Percentiles rank a stretch among this genome's conserved stretches.
phyloP scores from a whole-genome alignment of 805 yeast genomes.

The Candida broadrunensis region DNA sequence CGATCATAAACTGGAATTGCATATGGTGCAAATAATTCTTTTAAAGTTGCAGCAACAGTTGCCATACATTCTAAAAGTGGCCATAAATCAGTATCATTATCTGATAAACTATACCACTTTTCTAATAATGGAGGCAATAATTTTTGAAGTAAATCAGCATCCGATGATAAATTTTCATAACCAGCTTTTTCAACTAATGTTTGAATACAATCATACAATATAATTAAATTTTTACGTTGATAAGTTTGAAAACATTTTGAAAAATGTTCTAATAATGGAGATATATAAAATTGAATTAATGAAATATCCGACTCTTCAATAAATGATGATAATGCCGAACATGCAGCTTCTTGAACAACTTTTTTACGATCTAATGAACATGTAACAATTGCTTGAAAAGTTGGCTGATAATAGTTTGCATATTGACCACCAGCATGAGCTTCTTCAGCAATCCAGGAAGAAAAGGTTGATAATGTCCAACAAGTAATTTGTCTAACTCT shows the following conservation, averaged over 20 bases:
- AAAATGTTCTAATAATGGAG: constrained; percentile 67
- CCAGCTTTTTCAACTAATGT: constrained; percentile 81
- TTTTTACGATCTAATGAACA: constrained; percentile 82
- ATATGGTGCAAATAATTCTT: constrained; percentile 81
- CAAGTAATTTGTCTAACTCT: constrained; percentile 91
- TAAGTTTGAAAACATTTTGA: constrained; percentile 71
- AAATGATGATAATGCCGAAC: constrained; percentile 79
- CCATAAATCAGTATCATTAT: constrained; percentile 84
- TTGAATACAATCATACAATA: constrained; percentile 87
- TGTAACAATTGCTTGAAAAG: constrained; percentile 69
- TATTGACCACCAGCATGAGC: constrained; percentile 60
- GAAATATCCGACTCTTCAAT: constrained; percentile 71
- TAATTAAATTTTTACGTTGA: constrained; percentile 76
- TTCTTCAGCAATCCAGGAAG: constrained; percentile 76
- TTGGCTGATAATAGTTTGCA: constrained; percentile 69
- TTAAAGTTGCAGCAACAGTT: constrained; percentile 82
- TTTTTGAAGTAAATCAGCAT: constrained; percentile 54
- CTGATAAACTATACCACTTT: constrained; percentile 75
- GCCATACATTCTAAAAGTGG: constrained; percentile 92
- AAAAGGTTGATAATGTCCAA: constrained; percentile 90
- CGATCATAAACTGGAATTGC: constrained; percentile 84
- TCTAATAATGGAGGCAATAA: constrained; percentile 78
- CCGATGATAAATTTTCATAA: constrained; percentile 48
- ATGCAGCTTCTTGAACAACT: constrained; percentile 94
- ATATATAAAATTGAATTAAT: constrained; percentile 59